Conservation (phyloP, 371 early-diverging fungal species). For the Saksenaea oblongispora region DNA sequence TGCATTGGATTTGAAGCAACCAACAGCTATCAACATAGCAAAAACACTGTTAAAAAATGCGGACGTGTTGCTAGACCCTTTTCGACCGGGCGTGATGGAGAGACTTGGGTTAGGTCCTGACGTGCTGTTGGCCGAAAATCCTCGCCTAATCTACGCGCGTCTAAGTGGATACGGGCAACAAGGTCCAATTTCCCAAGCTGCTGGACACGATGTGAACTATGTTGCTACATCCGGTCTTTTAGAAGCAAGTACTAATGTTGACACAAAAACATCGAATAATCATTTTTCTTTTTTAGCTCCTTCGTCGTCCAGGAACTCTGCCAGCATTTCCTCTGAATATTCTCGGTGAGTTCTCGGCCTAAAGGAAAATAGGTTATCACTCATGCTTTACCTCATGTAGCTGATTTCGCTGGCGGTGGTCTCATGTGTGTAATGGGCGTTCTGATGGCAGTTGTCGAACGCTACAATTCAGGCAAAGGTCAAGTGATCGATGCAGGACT, state of each 20-base stretch:
- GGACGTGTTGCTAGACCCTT: slow-evolving; percentile 79
- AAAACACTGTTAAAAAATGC: slow-evolving; percentile 48
- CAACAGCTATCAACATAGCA: slow-evolving; percentile 49
- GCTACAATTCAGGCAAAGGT: slow-evolving; percentile 65
- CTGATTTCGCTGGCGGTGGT: slow-evolving; percentile 81
- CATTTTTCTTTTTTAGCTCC: slow-evolving; percentile 38
- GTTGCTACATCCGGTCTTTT: slow-evolving; percentile 70
- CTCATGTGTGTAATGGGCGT: slow-evolving; percentile 73
- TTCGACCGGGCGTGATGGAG: slow-evolving; percentile 79
- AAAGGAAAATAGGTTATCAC: neutral
- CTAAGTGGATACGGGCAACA: slow-evolving; percentile 75
- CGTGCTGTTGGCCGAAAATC: slow-evolving; percentile 53
- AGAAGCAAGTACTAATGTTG: slow-evolving; percentile 34
- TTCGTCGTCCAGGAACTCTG: slow-evolving; percentile 58
- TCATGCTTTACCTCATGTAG: slow-evolving; percentile 16
- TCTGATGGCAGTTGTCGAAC: slow-evolving; percentile 65
- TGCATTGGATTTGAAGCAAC: slow-evolving; percentile 64
- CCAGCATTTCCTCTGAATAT: slow-evolving; percentile 72
- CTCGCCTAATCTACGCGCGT: slow-evolving; percentile 64
- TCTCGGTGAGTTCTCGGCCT: slow-evolving; percentile 36
- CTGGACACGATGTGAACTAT: slow-evolving; percentile 83
- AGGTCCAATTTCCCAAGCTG: slow-evolving; percentile 58
- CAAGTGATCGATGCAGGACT: slow-evolving; percentile 74
- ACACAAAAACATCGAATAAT: neutral
- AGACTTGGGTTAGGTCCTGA: slow-evolving; percentile 71